Evolutionary conservation across 352 stramenopile species (phyloP).

Genomic region (Globisporangium cederbergense): DNA sequence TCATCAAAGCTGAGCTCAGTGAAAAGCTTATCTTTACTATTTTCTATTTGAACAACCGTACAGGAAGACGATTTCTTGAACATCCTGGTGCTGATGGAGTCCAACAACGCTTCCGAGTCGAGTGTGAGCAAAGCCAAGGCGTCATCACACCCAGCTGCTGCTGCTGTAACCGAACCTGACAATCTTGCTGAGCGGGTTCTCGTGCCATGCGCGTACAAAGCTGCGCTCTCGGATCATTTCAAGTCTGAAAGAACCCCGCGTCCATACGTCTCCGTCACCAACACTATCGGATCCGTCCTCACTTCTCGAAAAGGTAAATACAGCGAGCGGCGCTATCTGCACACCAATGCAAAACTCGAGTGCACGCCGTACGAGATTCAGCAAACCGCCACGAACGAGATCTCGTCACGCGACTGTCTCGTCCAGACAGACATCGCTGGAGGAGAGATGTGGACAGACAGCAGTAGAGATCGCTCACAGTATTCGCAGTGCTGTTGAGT

Average conservation of each 20-base stretch:
- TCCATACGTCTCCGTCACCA: slow-evolving; percentile 29
- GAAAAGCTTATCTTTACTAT: background rate
- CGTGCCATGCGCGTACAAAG: slow-evolving; percentile 31
- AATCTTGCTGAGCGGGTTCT: slow-evolving; percentile 22
- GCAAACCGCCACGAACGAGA: background rate
- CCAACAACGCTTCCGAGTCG: background rate
- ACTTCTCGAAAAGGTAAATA: slow-evolving; percentile 19
- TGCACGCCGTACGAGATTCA: background rate
- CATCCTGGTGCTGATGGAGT: slow-evolving; percentile 25
- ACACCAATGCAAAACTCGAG: slow-evolving; percentile 9
- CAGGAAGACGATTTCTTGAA: slow-evolving; percentile 33
- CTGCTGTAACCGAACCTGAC: background rate
- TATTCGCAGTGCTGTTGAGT: slow-evolving; percentile 1
- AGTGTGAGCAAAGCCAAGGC: background rate
- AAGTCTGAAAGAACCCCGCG: slow-evolving; percentile 32
- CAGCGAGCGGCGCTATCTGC: slow-evolving; percentile 23
- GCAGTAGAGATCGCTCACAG: background rate
- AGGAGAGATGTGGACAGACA: background rate
- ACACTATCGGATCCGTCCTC: slow-evolving; percentile 35
- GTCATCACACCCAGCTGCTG: background rate
- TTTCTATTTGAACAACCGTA: background rate
- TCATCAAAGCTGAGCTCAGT: background rate
- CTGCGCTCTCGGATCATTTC: slow-evolving; percentile 32
- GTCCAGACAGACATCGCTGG: slow-evolving; percentile 20
- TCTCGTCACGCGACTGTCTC: slow-evolving; percentile 2